Conservation (phyloP, 805 yeast species). For the Yamadazyma insecticola region DNA sequence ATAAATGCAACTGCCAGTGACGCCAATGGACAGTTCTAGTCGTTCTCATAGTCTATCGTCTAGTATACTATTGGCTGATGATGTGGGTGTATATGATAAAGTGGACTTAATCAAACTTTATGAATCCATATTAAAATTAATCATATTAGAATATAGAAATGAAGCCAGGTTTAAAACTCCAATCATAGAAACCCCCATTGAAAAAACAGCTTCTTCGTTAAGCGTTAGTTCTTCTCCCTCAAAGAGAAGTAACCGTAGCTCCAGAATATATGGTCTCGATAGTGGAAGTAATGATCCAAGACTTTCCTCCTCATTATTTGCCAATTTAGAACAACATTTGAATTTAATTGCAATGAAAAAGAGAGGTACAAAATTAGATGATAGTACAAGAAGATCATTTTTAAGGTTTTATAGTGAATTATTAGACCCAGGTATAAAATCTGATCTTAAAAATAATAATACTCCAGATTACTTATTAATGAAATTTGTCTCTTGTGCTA, state of each 20-base stretch:
- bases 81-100: constrained; percentile 14
- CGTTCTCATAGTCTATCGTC: constrained; percentile 24
- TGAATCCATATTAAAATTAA: constrained; percentile 47
- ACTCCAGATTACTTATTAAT: constrained; percentile 46
- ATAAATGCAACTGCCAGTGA: no score
- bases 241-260: constrained; percentile 6
- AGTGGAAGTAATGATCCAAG: constrained; percentile 19
- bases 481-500: constrained; percentile 49
- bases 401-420: constrained; percentile 61
- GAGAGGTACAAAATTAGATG: constrained; percentile 32
- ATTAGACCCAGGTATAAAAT: constrained; percentile 42
- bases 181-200: constrained; percentile 3
- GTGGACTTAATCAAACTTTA: constrained; percentile 35
- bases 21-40: background rate
- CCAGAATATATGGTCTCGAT: constrained; percentile 10
- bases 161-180: constrained; percentile 57
- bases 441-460: constrained; percentile 24
- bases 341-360: constrained; percentile 44
- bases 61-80: constrained; percentile 14
- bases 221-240: constrained; percentile 5
- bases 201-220: background rate
- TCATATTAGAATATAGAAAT: constrained; percentile 55
- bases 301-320: constrained; percentile 34
- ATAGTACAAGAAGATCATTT: constrained; percentile 51
- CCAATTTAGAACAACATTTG: constrained; percentile 37